Base-by-base conservation (phyloP, 1,284 basidiomycete species). In the Cutaneotrichosporon daszewskae region DNA sequence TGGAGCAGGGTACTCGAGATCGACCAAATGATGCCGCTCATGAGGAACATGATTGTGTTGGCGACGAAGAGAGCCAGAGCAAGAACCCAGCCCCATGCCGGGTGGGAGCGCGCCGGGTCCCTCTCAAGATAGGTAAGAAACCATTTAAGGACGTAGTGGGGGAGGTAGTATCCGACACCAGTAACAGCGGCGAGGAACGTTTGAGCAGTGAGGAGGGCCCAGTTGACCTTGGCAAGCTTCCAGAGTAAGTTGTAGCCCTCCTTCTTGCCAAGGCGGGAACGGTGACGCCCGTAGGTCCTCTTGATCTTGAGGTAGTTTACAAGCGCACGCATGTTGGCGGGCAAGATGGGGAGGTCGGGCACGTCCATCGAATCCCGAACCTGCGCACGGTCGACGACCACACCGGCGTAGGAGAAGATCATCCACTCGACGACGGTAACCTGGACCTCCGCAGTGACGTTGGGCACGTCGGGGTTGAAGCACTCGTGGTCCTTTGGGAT, bases 321-420 rank as follows among this genome's bases (percentile, higher is more conserved):
- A 27, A 72, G 49, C 1, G 69, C 63, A 41, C 87, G 83, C 78
- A 88, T 82, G 53, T 77, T 65, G 0, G 76, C 79, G 0, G 82
- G 79, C 8, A 90, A 76, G 41, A 91, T 80, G 2, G 88, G 88
- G 32, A 91, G 71, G 64, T 91, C 87, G 51, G 81, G 85, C 18
- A 89, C 86, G 57, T 91, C 85, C 45, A 91, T 77, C 43, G 79
- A 83, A 47, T 79, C 76, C 4, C 82, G 75, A 8, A 75, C 76
- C 64, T 87, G 81, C 4, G 87, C 87, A 33, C 87, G 80, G 77
- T 82, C 81, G 45, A 91, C 80, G 7, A 91, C 85, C 51, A 83
- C 82, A 1, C 84, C 87, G 20, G 84, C 86, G 64, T 88, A 90
- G 12, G 80, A 81, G 69, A 91, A 92, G 10, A 88, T 65, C 4